phyloP scores from a whole-genome alignment of 1,284 basidiomycete genomes.

The Irpex lacteus region DNA sequence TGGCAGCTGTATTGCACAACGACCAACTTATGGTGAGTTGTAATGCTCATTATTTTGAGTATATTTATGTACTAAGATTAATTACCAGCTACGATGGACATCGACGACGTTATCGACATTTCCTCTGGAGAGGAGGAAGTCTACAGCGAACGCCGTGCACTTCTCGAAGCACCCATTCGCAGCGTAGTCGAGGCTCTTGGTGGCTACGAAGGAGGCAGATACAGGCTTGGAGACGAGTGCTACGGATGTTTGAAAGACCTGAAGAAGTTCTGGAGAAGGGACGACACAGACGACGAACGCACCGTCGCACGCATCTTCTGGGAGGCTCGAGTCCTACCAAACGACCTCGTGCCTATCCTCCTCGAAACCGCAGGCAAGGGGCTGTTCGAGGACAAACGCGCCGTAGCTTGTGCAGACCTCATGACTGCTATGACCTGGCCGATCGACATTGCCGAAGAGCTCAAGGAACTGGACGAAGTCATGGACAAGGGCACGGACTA shows the following conservation, averaged over 20 bases:
- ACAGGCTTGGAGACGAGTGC: slow-evolving; percentile 83
- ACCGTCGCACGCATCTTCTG: slow-evolving; percentile 91
- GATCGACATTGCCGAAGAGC: slow-evolving; percentile 88
- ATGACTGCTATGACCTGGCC: slow-evolving; percentile 97
- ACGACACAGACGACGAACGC: slow-evolving; percentile 92
- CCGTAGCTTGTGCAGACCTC: slow-evolving; percentile 83
- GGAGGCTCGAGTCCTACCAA: slow-evolving; percentile 72
- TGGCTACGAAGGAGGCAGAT: slow-evolving; percentile 64
- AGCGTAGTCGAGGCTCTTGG: slow-evolving; percentile 76
- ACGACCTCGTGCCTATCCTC: slow-evolving; percentile 86
- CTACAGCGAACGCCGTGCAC: slow-evolving; percentile 40
- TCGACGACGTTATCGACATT: slow-evolving; percentile 35
- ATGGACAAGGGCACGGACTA: slow-evolving; percentile 80
- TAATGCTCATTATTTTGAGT: not conserved
- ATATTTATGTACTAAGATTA: not conserved
- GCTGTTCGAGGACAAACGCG: slow-evolving; percentile 78
- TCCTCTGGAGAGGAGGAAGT: slow-evolving; percentile 33
- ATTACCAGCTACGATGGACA: slow-evolving; percentile 20
- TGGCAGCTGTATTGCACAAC: not conserved
- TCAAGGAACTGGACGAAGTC: slow-evolving; percentile 85
- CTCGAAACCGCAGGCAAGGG: slow-evolving; percentile 77
- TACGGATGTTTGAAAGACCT: slow-evolving; percentile 87
- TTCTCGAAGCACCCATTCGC: slow-evolving; percentile 65
- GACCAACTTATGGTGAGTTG: not conserved
- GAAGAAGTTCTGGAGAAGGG: slow-evolving; percentile 92